Evolutionary conservation across 2,329 filamentous ascomycete genomes (phyloP).

Genomic region (Leptographium procerum): DNA sequence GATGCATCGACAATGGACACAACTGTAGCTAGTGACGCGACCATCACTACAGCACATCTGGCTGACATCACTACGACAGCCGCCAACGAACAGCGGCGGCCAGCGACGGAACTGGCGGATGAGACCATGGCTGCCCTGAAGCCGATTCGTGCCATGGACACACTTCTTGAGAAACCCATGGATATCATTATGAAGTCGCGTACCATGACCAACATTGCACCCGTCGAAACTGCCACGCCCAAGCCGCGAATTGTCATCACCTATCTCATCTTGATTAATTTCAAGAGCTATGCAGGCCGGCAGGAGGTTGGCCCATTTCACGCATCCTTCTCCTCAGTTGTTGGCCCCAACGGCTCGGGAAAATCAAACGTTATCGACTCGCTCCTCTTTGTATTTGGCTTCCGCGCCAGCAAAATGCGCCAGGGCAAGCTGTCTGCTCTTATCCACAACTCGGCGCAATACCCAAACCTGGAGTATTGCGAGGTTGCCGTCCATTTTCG

Average conservation of each 20-base stretch:
- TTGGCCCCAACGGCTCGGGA: constrained; percentile 93
- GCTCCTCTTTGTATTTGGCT: constrained; percentile 95
- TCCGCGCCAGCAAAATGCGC: constrained; percentile 97
- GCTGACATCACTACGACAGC: constrained; percentile 58
- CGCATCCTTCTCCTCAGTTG: constrained; percentile 91
- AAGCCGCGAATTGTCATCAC: constrained; percentile 88
- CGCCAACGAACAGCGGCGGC: constrained; percentile 44
- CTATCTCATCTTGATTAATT: constrained; percentile 85
- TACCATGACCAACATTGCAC: constrained; percentile 52
- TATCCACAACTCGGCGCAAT: constrained; percentile 89
- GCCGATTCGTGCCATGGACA: constrained; percentile 65
- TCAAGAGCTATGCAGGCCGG: constrained; percentile 95
- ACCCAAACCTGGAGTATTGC: constrained; percentile 76
- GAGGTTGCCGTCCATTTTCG: constrained; percentile 96
- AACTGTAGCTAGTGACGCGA: neutral
- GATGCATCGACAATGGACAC: neutral
- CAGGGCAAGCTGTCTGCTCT: constrained; percentile 96
- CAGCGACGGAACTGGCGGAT: constrained; percentile 34
- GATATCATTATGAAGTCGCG: constrained; percentile 86
- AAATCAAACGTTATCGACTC: constrained; percentile 99
- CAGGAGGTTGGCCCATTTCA: constrained; percentile 97
- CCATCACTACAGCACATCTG: constrained; percentile 37
- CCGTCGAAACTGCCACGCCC: constrained; percentile 58
- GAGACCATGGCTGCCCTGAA: constrained; percentile 46
- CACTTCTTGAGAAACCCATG: constrained; percentile 77